Base-by-base conservation (phyloP, 1,139 yeast species). In the Saccharomyces hybrid region DNA sequence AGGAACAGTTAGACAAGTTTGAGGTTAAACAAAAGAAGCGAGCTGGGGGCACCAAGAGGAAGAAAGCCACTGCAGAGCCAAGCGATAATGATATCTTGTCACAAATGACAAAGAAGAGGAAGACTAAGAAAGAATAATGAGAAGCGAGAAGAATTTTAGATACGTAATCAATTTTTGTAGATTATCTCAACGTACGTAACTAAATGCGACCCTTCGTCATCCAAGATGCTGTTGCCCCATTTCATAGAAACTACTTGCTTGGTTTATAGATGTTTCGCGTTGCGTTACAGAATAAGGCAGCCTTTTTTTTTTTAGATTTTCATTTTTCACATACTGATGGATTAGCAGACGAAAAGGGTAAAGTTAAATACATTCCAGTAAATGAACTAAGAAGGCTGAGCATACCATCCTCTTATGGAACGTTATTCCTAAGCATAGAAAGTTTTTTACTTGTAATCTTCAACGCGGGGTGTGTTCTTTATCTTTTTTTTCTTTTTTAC, bases 1-100 rank as follows among this genome's bases (percentile, higher is more conserved):
- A 73, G 34, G 75, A 73, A 53, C 76, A 74, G 54, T 50, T 64
- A 54, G 64, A 66, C 5, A 74, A 74, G 57, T 73, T 67, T 52
- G 72, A 69, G 46, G 69, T 69, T 55, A 74, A 73, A 54, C 60
- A 62, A 47, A 59, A 62, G 54, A 62, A 59, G 31, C 50, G 61
- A 38, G 52, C 61, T 3, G 53, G 50, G 9, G 46, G 25, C 8
- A 5, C 42, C 13, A 46, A 53, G 47, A 60, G 57, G 38, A 60
- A 62, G 47, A 60, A 55, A 31, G 54, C 54, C 1, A 44, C 48
- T 6, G 41, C 38, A 8, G 16, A 14, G 13, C 16, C 31, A 53
- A 51, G 26, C 19, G 52, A 28, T 16, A 48, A 16, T 8, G 59
- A 57, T 49, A 54, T 60, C 14, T 28, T 55, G 27, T 26, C 55